A percentile compares a stretch with the other conserved stretches of the same genome.
phyloP scores from a whole-genome alignment of 2,329 filamentous ascomycete species.

The Aureobasidium melanogenum region DNA sequence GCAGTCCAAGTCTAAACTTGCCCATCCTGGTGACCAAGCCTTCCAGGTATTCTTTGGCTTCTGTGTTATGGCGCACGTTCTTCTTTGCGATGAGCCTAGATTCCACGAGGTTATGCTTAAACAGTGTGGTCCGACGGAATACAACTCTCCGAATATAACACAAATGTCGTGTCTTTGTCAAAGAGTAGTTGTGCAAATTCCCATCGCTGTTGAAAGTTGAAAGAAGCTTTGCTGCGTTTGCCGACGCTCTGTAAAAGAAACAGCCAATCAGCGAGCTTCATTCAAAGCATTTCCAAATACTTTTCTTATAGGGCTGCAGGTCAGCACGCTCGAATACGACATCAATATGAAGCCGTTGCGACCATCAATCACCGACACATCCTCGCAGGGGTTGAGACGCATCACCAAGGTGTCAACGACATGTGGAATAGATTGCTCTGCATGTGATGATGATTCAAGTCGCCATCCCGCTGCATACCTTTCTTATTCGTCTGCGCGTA shows the following conservation, averaged over 20 bases:
- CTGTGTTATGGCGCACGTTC: background rate
- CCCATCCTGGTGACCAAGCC: background rate
- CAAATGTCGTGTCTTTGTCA: background rate
- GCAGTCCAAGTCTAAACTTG: constrained; percentile 4
- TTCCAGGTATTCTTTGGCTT: background rate
- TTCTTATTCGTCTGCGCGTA: background rate
- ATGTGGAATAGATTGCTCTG: background rate
- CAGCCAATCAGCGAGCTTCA: background rate
- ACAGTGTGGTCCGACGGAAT: background rate
- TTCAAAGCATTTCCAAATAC: constrained; percentile 1
- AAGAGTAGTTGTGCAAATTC: background rate
- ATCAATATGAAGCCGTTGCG: background rate
- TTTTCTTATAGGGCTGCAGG: constrained; percentile 1
- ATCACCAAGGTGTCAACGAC: background rate
- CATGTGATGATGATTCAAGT: background rate
- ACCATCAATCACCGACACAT: background rate
- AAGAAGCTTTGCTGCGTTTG: background rate
- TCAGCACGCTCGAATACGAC: background rate
- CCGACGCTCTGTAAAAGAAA: background rate
- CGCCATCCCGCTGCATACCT: background rate
- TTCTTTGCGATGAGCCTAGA: background rate
- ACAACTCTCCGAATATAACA: background rate
- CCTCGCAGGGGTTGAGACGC: background rate
- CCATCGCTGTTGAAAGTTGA: background rate
- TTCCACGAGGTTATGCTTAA: background rate